Percentiles rank a stretch among this genome's conserved stretches.
Conservation (phyloP, 768 basidiomycete species). For the Lactarius indigo region DNA sequence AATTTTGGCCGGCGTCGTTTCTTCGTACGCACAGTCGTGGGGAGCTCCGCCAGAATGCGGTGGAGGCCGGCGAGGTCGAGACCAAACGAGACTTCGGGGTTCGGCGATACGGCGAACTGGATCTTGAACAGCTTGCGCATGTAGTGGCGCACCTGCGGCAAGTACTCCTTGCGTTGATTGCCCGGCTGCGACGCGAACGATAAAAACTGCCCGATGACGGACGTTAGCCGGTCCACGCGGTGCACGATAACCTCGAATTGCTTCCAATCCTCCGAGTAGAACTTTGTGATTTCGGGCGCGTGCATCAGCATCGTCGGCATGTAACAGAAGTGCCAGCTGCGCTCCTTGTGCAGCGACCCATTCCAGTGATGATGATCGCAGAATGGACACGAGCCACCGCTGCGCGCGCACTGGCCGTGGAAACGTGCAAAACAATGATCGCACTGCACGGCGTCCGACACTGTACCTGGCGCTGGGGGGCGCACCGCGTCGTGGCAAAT, state of each 20-base stretch:
- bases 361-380: constrained; percentile 93
- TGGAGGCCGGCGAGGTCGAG: constrained; percentile 80
- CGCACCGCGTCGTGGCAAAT: constrained; percentile 75
- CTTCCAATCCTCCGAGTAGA: constrained; percentile 78
- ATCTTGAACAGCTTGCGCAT: constrained; percentile 90
- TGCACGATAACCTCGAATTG: constrained; percentile 78
- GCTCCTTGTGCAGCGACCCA: constrained; percentile 75
- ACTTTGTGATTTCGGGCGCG: constrained; percentile 76
- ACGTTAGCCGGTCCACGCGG: constrained; percentile 70
- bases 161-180: constrained; percentile 73
- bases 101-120: constrained; percentile 83
- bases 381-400: constrained; percentile 89
- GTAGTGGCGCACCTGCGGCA: constrained; percentile 82
- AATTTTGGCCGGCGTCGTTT: constrained; percentile 65
- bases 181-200: constrained; percentile 63
- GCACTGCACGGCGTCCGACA: constrained; percentile 85
- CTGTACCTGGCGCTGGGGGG: constrained; percentile 69
- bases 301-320: constrained; percentile 63
- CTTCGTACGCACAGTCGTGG: constrained; percentile 44
- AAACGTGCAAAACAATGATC: constrained; percentile 87
- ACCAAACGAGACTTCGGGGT: constrained; percentile 76
- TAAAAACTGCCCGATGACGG: constrained; percentile 76
- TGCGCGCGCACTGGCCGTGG: constrained; percentile 79
- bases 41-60: constrained; percentile 71
- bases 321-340: constrained; percentile 81